Evolutionary conservation across 495 filamentous ascomycete genomes (phyloP).

Genomic region (Bryoglossum gracile): DNA sequence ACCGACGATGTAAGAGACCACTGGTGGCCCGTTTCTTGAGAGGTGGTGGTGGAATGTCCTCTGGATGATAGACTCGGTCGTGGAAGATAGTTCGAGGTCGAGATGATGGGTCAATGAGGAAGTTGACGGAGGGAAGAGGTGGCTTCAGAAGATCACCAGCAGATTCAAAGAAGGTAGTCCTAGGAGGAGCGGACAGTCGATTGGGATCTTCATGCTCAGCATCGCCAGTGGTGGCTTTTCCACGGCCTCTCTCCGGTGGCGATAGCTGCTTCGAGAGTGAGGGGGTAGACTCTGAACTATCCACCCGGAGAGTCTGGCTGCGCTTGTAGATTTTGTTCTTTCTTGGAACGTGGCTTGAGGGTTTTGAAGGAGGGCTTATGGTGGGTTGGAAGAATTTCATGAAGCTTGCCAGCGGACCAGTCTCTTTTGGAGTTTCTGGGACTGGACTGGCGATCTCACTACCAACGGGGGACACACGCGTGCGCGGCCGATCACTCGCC

Average conservation of each 20-base stretch:
- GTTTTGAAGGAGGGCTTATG: too few species aligned
- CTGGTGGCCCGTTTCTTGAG: constrained; percentile 41
- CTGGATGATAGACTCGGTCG: constrained; percentile 87
- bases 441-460: constrained; percentile 4
- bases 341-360: constrained; percentile 29
- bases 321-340: constrained; percentile 68
- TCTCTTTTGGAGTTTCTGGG: not conserved
- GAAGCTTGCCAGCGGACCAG: constrained; percentile 19
- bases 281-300: constrained; percentile 8
- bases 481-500: not conserved
- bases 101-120: constrained; percentile 70
- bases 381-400: constrained; percentile 23
- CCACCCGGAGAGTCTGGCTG: constrained; percentile 54
- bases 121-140: constrained; percentile 71
- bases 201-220: constrained; percentile 33
- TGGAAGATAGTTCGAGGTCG: constrained; percentile 95
- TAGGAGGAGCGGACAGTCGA: constrained; percentile 62
- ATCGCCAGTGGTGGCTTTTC: constrained; percentile 19
- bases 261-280: not conserved
- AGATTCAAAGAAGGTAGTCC: constrained; percentile 89
- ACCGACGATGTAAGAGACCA: constrained; percentile 5
- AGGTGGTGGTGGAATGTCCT: constrained; percentile 82
- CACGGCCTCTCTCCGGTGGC: not conserved
- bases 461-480: not conserved
- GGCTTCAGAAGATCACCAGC: constrained; percentile 89